phyloP scores from a whole-genome alignment of 2,329 filamentous ascomycete species.

The Ambrosiella cleistominuta region DNA sequence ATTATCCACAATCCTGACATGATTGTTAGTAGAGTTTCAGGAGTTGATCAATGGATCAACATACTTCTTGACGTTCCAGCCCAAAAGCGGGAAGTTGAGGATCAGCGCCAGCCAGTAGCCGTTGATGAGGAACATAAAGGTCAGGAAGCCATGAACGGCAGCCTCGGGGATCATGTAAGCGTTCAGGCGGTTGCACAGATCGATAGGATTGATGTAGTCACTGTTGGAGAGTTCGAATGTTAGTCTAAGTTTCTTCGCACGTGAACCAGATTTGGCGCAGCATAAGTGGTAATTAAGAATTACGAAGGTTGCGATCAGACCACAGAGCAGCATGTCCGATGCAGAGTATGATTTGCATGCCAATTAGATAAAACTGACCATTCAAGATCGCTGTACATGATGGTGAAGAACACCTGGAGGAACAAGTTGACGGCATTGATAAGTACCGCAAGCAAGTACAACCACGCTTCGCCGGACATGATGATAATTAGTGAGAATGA shows the following conservation, averaged over 20 bases:
- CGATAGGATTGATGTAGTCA: conserved; percentile 99
- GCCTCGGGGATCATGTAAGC: conserved; percentile 99
- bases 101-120: conserved; percentile 93
- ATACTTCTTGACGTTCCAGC: conserved; percentile 96
- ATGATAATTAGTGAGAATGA: conserved; percentile 2
- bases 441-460: conserved; percentile 92
- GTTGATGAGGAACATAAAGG: conserved; percentile 91
- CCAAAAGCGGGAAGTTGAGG: conserved; percentile 79
- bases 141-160: conserved; percentile 89
- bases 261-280: background rate
- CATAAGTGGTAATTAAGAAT: background rate
- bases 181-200: conserved; percentile 99
- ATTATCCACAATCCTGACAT: conserved; percentile 76
- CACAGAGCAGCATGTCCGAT: background rate
- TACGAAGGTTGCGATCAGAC: background rate
- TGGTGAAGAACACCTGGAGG: conserved; percentile 98
- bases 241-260: conserved; percentile 14
- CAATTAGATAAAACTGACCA: conserved; percentile 46
- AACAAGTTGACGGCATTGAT: conserved; percentile 99
- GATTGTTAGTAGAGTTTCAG: conserved; percentile 15
- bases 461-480: conserved; percentile 97
- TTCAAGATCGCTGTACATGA: conserved; percentile 99
- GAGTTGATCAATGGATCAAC: conserved; percentile 21
- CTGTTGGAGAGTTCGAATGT: conserved; percentile 28
- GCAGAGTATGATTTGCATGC: background rate